Base-by-base conservation (phyloP, 495 filamentous ascomycete genomes). In the Podospora pseudopauciseta region DNA sequence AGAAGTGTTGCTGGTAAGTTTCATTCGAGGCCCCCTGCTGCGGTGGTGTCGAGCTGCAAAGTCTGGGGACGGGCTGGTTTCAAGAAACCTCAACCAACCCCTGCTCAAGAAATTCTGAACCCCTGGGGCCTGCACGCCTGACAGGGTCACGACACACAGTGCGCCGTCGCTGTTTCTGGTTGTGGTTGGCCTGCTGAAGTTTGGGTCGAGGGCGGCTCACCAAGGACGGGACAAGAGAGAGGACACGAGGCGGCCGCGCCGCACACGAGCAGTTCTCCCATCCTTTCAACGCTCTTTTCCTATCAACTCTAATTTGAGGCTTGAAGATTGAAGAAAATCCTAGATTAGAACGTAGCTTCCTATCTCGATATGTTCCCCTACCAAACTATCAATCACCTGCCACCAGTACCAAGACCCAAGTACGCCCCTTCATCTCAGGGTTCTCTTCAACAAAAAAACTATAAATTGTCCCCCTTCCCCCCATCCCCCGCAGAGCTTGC, bases 11-110 rank as follows among this genome's bases (percentile, higher is more conserved):
- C 39, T 49, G 39, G 13, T 49, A 49, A 59, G 44, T 66, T 66
- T 65, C 56, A 66, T 34, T 67, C 39, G 56, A 60, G 67, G 58
- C 71, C 71, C 70, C 64, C 67, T 66, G 62, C 54, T 67, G 23
- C 23, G 60, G 49, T 66, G 70, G 70, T 66, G 67, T 49, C 55
- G 65, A 65, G 59, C 23, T 32, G 65, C 27, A 66, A 66, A 68
- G 67, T 74, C 64, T 71, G 67, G 67, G 67, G 72, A 60, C 54
- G 49, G 63, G 63, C 60, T 39, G 63, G 71, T 76, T 76, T 73
- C 71, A 76, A 73, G 67, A 75, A 68, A 66, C 69, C 69, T 68
- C 26, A 64, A 63, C 61, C 39, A 39, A 73, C 73, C 74, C 74
- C 71, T 73, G 71, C 69, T 65, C 28, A 63, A 67, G 57, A 56